Base-by-base conservation (phyloP, 2,329 filamentous ascomycete species). In the Fusarium tjaetaba region DNA sequence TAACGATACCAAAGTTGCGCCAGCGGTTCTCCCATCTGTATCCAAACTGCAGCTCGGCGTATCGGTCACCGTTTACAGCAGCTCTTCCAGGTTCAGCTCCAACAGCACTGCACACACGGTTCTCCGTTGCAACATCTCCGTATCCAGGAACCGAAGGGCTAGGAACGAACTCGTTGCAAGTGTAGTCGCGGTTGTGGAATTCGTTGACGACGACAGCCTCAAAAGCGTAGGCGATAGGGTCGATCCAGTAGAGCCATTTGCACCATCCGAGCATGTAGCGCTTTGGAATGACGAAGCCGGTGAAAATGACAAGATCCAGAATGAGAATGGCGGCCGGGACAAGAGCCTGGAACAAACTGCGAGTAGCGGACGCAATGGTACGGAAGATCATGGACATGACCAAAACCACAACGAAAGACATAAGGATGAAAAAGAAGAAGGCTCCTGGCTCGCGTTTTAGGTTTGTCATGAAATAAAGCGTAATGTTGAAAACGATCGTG, bases 391-490 rank as follows among this genome's bases (percentile, higher is more conserved):
- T 91, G 42, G 89, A 91, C 90, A 92, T 92, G 69, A 89, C 87
- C 77, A 97, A 76, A 1, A 93, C 93, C 2, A 90, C 91, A 66
- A 88, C 80, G 82, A 96, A 94, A 5, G 90, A 92, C 79, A 96
- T 88, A 59, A 97, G 85, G 65, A 94, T 82, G 87, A 94, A 97
- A 84, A 94, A 93, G 86, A 97, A 97, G 86, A 96, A 97, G 1
- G 91, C 83, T 5, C 91, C 92, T 0, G 93, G 85, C 71, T 92
- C 90, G 59, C 94, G 88, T 62, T 93, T 89, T 36, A 98, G 85
- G 72, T 95, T 93, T 1, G 93, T 92, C 90, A 98, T 92, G 82
- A 97, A 97, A 84, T 97, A 97, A 6, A 97, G 83, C 3, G 90
- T 87, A 38, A 95, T 59, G 80, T 97, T 97, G 86, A 97, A 97